Conservation (phyloP, 2,329 filamentous ascomycete species). For the Teratosphaeria gauchensis region DNA sequence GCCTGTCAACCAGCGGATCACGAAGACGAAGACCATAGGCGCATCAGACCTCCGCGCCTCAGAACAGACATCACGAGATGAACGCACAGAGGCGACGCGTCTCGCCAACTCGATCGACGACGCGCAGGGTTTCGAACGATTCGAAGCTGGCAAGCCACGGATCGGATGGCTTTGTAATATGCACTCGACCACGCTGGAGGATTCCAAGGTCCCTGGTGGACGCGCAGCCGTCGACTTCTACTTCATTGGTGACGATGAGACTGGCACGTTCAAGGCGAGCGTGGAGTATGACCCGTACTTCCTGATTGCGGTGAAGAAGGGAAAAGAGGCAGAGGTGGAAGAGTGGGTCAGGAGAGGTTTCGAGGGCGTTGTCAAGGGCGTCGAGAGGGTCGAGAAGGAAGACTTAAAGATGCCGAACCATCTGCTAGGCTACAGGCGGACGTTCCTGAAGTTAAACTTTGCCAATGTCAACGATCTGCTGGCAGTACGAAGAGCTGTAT, state of each 20-base stretch:
- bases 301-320: conserved; percentile 77
- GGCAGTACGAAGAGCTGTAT: conserved; percentile 71
- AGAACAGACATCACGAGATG: conserved; percentile 84
- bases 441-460: conserved; percentile 79
- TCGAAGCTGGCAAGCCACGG: conserved; percentile 76
- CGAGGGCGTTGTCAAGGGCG: conserved; percentile 71
- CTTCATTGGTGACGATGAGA: conserved; percentile 82
- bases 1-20: conserved; percentile 26
- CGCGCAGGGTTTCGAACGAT: conserved; percentile 84
- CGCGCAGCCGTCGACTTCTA: conserved; percentile 91
- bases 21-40: conserved; percentile 66
- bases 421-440: conserved; percentile 78
- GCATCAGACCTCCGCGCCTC: conserved; percentile 61
- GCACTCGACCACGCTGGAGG: conserved; percentile 77
- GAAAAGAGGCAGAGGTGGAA: conserved; percentile 84
- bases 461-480: conserved; percentile 79
- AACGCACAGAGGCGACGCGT: conserved; percentile 77
- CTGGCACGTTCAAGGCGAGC: conserved; percentile 81
- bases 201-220: conserved; percentile 73
- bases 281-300: conserved; percentile 97
- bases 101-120: conserved; percentile 88
- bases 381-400: conserved; percentile 77
- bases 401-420: conserved; percentile 79
- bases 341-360: conserved; percentile 78
- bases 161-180: conserved; percentile 94